Evolutionary conservation across 371 early-diverging fungal species (phyloP), one percentile per base, ranked within the genome.

Genomic region (Chytridium lagenaria): DNA sequence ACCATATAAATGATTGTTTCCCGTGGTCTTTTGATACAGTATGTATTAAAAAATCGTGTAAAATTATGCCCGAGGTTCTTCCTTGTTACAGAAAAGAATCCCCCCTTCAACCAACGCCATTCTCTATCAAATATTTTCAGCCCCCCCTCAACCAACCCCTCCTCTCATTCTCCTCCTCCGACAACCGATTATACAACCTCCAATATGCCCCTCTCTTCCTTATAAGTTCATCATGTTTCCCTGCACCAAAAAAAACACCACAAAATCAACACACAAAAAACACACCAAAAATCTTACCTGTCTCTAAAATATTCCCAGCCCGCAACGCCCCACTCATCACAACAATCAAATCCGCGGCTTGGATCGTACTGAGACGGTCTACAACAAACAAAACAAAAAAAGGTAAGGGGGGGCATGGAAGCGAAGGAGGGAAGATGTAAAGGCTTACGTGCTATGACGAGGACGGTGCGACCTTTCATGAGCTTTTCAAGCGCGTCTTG

Each of bases 381-480:
- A n/a, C 33, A 66, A 16, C 28, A 30, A 40, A 40, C 23, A 19
- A n/a, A n/a, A n/a, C n/a, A 44, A 44, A 44, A 44, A 44, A 44
- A 44, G 19, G 44, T 44, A 44, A 44, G 19, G 44, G 19, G 44
- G n/a, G n/a, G n/a, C n/a, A n/a, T n/a, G n/a, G 44, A 44, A 44
- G 44, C 7, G 19, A 23, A 37, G 50, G 12, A 33, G 52, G 37
- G n/a, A 61, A 61, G 16, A 2, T 26, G 16, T 3, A n/a, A 5
- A 23, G 2, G 31, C 74, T 51, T 61, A 81, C 97, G 98, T 1
- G 98, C 97, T 76, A 98, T 92, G 1, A 95, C 90, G 51, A 99
- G 88, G 0, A 94, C 93, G 1, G 96, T 95, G 39, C 96, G 87
- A 33, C 91, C 88, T 50, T 82, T 74, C 40, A 91, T 74, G 10